Evolutionary conservation across 225 moss, liverwort and hornwort genomes (phyloP), one percentile per base, ranked within the genome.

Genomic region (Pleurozium schreberi): DNA sequence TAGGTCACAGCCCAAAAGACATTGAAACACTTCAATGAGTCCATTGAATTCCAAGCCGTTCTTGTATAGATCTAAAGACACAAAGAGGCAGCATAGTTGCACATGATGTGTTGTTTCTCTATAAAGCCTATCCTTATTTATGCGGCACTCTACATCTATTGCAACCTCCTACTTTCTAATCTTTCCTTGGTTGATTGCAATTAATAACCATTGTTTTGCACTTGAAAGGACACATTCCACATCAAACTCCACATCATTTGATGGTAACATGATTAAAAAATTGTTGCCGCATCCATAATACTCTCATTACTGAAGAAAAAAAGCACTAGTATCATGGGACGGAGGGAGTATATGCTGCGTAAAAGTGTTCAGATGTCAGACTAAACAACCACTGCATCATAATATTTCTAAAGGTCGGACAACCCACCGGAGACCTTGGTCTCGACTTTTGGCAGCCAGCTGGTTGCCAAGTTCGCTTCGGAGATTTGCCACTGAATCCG

Each of bases 401-500:
- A 52, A 21, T 69, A 34, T 84, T 9, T 14, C 36, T 40, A 47
- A 47, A 78, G 74, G 60, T 47, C 12, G 31, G 40, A 83, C 12
- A 62, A 59, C 91, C 87, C 88, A 97, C 97, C 93, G 92, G 45
- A 98, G 92, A 65, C 96, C 96, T 85, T 84, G 84, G 79, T 89
- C 87, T 88, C 89, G 93, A 89, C 97, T 98, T 87, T 93, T 96
- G 75, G 91, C 94, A 84, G 97, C 97, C 50, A 98, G 88, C 85
- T 98, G 96, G 87, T 94, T 94, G 50, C 97, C 97, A 76, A 98
- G 91, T 84, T 98, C 96, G 84, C 96, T 98, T 84, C 95, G 94
- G 84, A 96, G 93, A 88, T 94, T 83, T 43, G 95, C 83, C 86
- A 91, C 84, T 40, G 85, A 86, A 91, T 96, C 95, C 45, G 82